These are phyloP conservation scores for Populus tremula DNA, from an alignment of 345 rosid species.

Conservation along the genomic window DNA sequence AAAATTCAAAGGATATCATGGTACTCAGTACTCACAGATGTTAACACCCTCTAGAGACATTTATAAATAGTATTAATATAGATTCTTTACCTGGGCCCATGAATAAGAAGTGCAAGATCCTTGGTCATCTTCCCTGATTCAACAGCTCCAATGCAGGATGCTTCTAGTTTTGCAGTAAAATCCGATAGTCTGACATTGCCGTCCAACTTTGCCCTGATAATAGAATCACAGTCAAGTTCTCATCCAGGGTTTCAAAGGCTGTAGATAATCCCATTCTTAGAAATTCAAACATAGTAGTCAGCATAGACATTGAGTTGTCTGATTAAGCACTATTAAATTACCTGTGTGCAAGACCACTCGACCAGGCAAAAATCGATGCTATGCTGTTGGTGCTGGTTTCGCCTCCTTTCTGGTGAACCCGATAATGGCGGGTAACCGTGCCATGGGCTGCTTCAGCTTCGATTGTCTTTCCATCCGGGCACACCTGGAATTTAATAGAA, in stretches of 20 bases:
- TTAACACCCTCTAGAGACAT: too few relatives aligned
- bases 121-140: slow-evolving; percentile 99
- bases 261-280: background rate
- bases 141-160: slow-evolving; percentile 74
- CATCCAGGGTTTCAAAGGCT: background rate
- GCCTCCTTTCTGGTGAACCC: slow-evolving; percentile 94
- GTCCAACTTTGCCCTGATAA: slow-evolving; percentile 84
- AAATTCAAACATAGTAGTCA: background rate
- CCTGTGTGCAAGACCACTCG: slow-evolving; percentile 98
- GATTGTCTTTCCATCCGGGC: slow-evolving; percentile 95
- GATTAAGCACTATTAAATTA: slow-evolving; percentile 4
- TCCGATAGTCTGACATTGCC: slow-evolving; percentile 67
- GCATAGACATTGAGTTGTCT: background rate
- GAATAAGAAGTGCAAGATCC: slow-evolving; percentile 88
- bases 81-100: slow-evolving; percentile 62
- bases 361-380: slow-evolving; percentile 98
- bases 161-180: slow-evolving; percentile 83
- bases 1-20: too few relatives aligned
- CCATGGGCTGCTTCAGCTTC: slow-evolving; percentile 99
- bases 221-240: background rate
- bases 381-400: slow-evolving; percentile 99
- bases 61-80: too few relatives aligned
- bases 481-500: slow-evolving; percentile 49
- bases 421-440: slow-evolving; percentile 89
- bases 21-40: too few relatives aligned